Conservation (phyloP, 2,329 filamentous ascomycete species). For the Monosporascus sp. region DNA sequence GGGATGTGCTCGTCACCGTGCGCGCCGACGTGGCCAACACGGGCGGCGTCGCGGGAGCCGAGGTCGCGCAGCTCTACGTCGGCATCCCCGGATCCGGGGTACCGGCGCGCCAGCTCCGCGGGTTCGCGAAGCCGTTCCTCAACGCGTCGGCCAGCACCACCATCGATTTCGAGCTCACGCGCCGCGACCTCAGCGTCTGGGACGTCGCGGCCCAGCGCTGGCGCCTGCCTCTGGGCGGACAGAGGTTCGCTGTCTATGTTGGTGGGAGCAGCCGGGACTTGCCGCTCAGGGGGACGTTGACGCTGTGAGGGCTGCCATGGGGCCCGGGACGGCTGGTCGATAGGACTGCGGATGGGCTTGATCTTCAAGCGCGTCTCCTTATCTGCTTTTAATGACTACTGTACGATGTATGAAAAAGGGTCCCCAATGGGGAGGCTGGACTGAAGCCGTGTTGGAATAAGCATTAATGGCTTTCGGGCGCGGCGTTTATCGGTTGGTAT, state of each 20-base stretch:
- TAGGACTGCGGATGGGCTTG: too few relatives aligned
- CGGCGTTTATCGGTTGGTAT: too few relatives aligned
- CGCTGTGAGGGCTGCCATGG: slow-evolving; percentile 18
- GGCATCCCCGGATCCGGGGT: slow-evolving; percentile 32
- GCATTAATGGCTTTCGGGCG: too few relatives aligned
- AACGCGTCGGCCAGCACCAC: slow-evolving; percentile 36
- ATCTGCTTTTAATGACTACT: too few relatives aligned
- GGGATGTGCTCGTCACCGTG: slow-evolving; percentile 38
- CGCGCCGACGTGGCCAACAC: slow-evolving; percentile 36
- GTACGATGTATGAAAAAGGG: too few relatives aligned
- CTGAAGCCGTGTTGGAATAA: too few relatives aligned
- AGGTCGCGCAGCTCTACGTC: slow-evolving; percentile 45
- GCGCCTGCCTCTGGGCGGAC: slow-evolving; percentile 40
- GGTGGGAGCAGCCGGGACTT: slow-evolving; percentile 43
- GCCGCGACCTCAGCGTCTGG: slow-evolving; percentile 64
- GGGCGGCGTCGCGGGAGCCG: slow-evolving; percentile 35
- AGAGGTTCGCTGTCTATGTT: slow-evolving; percentile 36
- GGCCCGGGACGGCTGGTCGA: too few relatives aligned
- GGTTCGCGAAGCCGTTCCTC: slow-evolving; percentile 57
- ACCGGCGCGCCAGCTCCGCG: slow-evolving; percentile 56
- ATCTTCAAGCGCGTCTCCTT: too few relatives aligned
- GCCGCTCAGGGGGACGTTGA: slow-evolving; percentile 33
- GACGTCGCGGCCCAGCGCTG: slow-evolving; percentile 56
- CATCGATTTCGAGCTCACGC: slow-evolving; percentile 48
- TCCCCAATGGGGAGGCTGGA: too few relatives aligned